These are phyloP conservation scores for Gastrodia elata DNA, from an alignment of 106 monocot species.

Conservation along the genomic window DNA sequence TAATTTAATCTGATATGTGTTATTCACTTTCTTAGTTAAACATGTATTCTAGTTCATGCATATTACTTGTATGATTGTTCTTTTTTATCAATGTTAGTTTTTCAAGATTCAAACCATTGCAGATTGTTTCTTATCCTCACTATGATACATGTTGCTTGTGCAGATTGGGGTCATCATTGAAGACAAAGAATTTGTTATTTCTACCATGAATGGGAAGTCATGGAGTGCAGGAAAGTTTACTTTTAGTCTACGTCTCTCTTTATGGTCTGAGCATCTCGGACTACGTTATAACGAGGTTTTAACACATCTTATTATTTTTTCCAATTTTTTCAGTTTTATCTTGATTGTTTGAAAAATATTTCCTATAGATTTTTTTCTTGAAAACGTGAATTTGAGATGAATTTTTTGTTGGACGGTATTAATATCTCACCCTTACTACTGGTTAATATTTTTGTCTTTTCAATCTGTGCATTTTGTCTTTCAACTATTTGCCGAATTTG, in stretches of 20 bases:
- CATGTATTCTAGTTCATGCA: background rate
- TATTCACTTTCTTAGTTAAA: too few species aligned
- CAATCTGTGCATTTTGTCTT: background rate
- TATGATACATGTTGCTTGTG: conserved; percentile 10
- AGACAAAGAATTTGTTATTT: conserved; percentile 78
- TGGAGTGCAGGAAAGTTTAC: conserved; percentile 96
- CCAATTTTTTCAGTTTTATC: background rate
- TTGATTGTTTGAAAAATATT: background rate
- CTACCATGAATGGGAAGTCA: conserved; percentile 76
- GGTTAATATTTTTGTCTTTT: background rate
- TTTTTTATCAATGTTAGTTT: background rate
- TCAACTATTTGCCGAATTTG: background rate
- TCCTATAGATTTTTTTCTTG: too few species aligned
- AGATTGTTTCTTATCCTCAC: background rate
- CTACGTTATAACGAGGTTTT: conserved; percentile 78
- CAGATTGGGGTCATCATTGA: conserved; percentile 97
- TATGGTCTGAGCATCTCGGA: conserved; percentile 94
- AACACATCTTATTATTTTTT: background rate
- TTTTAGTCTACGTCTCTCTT: conserved; percentile 81
- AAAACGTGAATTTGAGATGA: background rate
- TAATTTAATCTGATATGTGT: background rate
- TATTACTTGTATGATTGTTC: background rate
- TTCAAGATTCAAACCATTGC: background rate
- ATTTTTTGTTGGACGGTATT: background rate
- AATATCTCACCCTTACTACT: background rate